Evolutionary conservation across 306 rosid genomes (phyloP).

Genomic region (Quercus variabilis): DNA sequence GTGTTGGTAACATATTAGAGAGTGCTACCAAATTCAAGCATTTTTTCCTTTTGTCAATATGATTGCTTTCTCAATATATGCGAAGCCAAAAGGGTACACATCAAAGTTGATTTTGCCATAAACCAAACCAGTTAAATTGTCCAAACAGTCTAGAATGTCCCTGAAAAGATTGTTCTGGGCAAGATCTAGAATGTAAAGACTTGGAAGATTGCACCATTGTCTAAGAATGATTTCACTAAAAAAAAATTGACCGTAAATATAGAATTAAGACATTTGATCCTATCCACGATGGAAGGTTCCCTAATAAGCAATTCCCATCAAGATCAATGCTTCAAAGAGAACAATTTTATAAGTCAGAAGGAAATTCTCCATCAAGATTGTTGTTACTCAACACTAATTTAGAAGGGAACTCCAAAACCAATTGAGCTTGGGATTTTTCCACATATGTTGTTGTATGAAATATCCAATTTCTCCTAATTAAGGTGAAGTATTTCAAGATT

Average conservation of each 20-base stretch:
- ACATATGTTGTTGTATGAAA: no score
- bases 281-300: background rate
- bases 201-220: background rate
- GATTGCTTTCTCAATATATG: no score
- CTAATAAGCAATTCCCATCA: constrained; percentile 1
- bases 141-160: no score
- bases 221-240: background rate
- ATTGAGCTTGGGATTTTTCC: no score
- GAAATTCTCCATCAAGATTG: constrained; percentile 2
- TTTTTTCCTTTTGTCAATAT: background rate
- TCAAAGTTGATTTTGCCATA: no score
- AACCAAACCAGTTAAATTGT: background rate
- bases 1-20: background rate
- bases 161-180: no score
- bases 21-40: background rate
- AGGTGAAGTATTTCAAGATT: background rate
- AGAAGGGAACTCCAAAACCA: no score
- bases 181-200: no score
- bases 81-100: no score
- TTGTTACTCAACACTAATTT: no score
- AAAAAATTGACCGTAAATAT: constrained; percentile 5
- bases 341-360: background rate
- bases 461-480: background rate
- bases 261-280: constrained; percentile 10
- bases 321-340: constrained; percentile 8